Conservation (phyloP, 1,139 yeast genomes). For the Scheffersomyces segobiensis region DNA sequence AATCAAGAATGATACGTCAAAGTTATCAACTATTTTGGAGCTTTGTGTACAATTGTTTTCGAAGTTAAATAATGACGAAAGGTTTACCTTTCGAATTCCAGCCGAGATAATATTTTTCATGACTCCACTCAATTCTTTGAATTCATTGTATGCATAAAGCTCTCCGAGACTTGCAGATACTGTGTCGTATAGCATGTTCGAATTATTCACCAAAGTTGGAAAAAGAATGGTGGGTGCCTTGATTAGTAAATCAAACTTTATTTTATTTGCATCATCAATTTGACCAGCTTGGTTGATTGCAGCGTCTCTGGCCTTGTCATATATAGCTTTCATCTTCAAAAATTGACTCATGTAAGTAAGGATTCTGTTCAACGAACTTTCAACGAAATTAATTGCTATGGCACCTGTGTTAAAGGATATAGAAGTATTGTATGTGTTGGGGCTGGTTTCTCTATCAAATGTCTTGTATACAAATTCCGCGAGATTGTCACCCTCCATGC, state of each 20-base stretch:
- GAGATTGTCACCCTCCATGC: constrained; percentile 79
- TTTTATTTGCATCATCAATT: constrained; percentile 60
- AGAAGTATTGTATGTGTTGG: constrained; percentile 55
- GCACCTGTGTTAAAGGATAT: constrained; percentile 76
- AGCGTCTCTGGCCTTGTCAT: constrained; percentile 84
- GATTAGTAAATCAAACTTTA: constrained; percentile 70
- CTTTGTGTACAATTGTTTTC: constrained; percentile 47
- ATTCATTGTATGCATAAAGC: constrained; percentile 66
- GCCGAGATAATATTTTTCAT: constrained; percentile 55
- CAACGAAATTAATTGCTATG: constrained; percentile 72
- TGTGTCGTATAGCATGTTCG: constrained; percentile 49
- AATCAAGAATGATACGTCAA: constrained; percentile 66
- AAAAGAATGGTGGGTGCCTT: constrained; percentile 83
- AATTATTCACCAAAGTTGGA: constrained; percentile 56
- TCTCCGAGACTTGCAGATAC: constrained; percentile 83
- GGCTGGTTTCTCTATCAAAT: constrained; percentile 56
- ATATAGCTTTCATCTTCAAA: constrained; percentile 81
- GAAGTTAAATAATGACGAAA: constrained; percentile 61
- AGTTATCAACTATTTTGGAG: constrained; percentile 65
- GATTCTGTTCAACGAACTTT: constrained; percentile 72
- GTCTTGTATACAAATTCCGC: constrained; percentile 87
- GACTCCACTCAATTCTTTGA: constrained; percentile 27
- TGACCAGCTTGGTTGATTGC: constrained; percentile 69
- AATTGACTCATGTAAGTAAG: constrained; percentile 71
- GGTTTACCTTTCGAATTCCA: constrained; percentile 71